These are phyloP conservation scores for Fusarium nisikadoi DNA, from an alignment of 2,329 filamentous ascomycete genomes.

Conservation along the genomic window DNA sequence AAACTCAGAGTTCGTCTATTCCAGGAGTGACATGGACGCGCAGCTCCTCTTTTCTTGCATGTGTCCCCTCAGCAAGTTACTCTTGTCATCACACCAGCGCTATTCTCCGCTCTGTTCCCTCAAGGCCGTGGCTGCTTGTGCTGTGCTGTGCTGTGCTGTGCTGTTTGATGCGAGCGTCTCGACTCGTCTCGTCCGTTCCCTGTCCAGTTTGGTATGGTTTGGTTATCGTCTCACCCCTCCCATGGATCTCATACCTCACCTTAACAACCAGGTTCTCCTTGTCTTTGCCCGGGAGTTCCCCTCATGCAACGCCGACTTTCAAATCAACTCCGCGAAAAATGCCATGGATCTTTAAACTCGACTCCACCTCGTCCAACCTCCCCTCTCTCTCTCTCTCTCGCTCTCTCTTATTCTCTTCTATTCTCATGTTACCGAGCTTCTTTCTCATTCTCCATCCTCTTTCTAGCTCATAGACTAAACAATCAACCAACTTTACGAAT, in stretches of 20 bases:
- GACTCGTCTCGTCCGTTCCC: slow-evolving; percentile 26
- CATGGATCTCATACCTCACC: slow-evolving; percentile 35
- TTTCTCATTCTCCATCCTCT: slow-evolving; percentile 2
- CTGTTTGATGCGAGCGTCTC: slow-evolving; percentile 30
- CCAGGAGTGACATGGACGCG: slow-evolving; percentile 10
- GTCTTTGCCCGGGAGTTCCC: slow-evolving; percentile 33
- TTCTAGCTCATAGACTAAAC: slow-evolving; percentile 1
- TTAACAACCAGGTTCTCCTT: slow-evolving; percentile 38
- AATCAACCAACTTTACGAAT: slow-evolving; percentile 3
- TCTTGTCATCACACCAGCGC: slow-evolving; percentile 11
- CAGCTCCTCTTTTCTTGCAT: slow-evolving; percentile 8
- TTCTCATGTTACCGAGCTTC: slow-evolving; percentile 27
- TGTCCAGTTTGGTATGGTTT: slow-evolving; percentile 17
- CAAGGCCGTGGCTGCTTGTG: slow-evolving; percentile 32
- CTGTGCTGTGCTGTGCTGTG: not conserved
- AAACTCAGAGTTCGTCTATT: slow-evolving; percentile 36
- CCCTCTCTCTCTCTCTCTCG: slow-evolving; percentile 7
- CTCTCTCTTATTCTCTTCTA: slow-evolving; percentile 23
- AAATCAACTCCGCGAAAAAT: slow-evolving; percentile 34
- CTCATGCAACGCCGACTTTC: slow-evolving; percentile 30
- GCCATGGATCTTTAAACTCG: slow-evolving; percentile 44
- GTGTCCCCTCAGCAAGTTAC: not conserved
- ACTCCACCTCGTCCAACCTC: slow-evolving; percentile 44
- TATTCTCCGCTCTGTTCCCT: slow-evolving; percentile 12
- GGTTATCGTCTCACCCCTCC: slow-evolving; percentile 38